phyloP scores from a whole-genome alignment of 495 filamentous ascomycete species.

The Durotheca rogersii region DNA sequence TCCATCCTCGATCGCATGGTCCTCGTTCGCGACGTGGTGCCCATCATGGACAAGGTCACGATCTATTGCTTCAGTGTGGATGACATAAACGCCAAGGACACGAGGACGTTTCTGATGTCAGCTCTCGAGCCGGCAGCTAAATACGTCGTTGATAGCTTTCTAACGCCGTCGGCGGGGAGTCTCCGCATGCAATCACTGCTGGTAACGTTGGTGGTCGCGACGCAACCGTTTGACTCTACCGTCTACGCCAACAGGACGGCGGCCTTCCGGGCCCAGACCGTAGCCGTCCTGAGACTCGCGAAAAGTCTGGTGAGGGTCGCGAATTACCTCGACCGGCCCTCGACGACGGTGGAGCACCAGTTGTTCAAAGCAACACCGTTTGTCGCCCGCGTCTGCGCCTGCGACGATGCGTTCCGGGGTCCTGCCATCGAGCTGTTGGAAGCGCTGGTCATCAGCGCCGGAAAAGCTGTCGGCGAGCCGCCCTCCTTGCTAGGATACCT shows the following conservation, averaged over 20 bases:
- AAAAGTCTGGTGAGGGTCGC: slow-evolving; percentile 69
- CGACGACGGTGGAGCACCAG: slow-evolving; percentile 68
- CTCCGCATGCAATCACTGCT: slow-evolving; percentile 78
- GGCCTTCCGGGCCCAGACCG: slow-evolving; percentile 62
- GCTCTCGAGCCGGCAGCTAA: slow-evolving; percentile 65
- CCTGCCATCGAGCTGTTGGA: slow-evolving; percentile 70
- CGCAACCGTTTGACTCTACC: slow-evolving; percentile 62
- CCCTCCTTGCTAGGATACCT: slow-evolving; percentile 88
- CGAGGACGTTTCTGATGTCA: slow-evolving; percentile 60
- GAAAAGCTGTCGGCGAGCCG: slow-evolving; percentile 65
- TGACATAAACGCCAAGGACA: slow-evolving; percentile 54
- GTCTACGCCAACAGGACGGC: slow-evolving; percentile 59
- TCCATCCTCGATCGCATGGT: slow-evolving; percentile 62
- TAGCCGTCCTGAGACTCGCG: slow-evolving; percentile 63
- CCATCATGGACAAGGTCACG: slow-evolving; percentile 69
- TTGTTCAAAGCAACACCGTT: slow-evolving; percentile 76
- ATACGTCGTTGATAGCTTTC: slow-evolving; percentile 73
- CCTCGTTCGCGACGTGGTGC: slow-evolving; percentile 56
- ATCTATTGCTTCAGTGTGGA: slow-evolving; percentile 72
- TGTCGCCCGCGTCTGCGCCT: slow-evolving; percentile 74
- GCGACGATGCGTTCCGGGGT: slow-evolving; percentile 63
- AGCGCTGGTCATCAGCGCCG: slow-evolving; percentile 68
- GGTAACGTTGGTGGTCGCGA: slow-evolving; percentile 64
- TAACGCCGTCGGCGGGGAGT: slow-evolving; percentile 65
- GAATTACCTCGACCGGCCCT: slow-evolving; percentile 59